These are phyloP conservation scores for Elymus sibiricus DNA, from an alignment of 176 grass and related monocot genomes.

Conservation along the genomic window DNA sequence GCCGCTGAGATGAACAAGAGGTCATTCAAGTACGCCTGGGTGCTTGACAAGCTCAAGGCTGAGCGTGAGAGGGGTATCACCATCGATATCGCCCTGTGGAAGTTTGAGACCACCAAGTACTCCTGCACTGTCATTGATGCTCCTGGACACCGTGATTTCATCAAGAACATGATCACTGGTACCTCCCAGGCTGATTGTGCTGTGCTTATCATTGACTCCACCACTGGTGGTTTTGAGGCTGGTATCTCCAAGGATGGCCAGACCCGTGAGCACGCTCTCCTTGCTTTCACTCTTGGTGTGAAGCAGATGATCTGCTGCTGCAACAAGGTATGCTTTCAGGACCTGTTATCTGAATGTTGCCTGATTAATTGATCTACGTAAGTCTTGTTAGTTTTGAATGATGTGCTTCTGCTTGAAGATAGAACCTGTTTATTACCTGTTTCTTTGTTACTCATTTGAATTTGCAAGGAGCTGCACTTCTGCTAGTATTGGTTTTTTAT, in stretches of 20 bases:
- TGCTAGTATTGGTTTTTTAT: no score
- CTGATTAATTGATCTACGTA: no score
- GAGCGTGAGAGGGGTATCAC: conserved; percentile 76
- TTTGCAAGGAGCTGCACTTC: no score
- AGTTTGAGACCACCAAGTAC: conserved; percentile 81
- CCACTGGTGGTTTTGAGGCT: conserved; percentile 78
- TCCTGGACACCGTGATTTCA: conserved; percentile 75
- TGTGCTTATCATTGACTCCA: conserved; percentile 71
- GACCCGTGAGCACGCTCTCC: conserved; percentile 74
- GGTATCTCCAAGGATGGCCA: conserved; percentile 86
- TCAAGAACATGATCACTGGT: conserved; percentile 89
- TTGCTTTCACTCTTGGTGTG: conserved; percentile 78
- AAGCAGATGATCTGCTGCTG: conserved; percentile 83
- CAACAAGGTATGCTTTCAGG: conserved; percentile 52
- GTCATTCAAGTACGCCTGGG: conserved; percentile 86
- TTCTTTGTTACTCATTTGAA: no score
- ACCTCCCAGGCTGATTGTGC: conserved; percentile 82
- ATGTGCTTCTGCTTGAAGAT: no score
- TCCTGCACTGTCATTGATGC: conserved; percentile 82
- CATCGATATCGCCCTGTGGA: conserved; percentile 82
- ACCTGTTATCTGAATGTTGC: background rate
- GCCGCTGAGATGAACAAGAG: conserved; percentile 84
- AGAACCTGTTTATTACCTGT: no score
- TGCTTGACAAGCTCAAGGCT: conserved; percentile 88
- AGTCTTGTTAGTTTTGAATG: background rate